Evolutionary conservation across 768 basidiomycete species (phyloP).

Genomic region (Suillus discolor): DNA sequence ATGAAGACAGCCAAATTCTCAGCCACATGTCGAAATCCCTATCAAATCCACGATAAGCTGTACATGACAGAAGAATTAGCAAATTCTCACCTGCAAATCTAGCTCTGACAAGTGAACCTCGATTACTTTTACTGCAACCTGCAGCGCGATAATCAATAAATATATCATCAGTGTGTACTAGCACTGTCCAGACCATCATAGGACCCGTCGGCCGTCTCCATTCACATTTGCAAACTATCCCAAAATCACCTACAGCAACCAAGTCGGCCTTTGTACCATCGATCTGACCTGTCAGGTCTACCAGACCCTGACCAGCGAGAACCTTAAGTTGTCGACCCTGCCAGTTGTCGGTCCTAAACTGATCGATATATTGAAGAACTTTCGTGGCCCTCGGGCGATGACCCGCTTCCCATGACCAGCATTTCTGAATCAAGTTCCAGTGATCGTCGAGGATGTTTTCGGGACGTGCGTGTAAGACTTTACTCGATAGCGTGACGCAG

Average conservation of each 20-base stretch:
- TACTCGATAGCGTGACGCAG: background rate
- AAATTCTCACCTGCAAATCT: background rate
- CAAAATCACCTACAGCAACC: background rate
- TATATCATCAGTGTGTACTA: background rate
- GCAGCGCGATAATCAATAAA: background rate
- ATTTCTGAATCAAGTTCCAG: background rate
- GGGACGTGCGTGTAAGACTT: background rate
- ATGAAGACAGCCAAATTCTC: background rate
- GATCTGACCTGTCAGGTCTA: background rate
- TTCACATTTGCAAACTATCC: background rate
- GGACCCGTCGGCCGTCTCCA: background rate
- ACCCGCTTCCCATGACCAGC: background rate
- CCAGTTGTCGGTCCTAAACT: background rate
- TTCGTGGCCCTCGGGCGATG: background rate
- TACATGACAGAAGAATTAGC: background rate
- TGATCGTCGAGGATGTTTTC: accelerated
- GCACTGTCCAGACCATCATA: background rate
- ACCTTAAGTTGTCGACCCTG: background rate
- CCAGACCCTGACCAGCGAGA: background rate
- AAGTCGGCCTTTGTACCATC: accelerated
- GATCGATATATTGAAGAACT: background rate
- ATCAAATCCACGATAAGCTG: background rate
- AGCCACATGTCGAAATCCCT: background rate
- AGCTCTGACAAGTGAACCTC: background rate
- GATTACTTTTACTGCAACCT: background rate